These are phyloP conservation scores for Salix exigua DNA, from an alignment of 345 rosid species.

Conservation along the genomic window DNA sequence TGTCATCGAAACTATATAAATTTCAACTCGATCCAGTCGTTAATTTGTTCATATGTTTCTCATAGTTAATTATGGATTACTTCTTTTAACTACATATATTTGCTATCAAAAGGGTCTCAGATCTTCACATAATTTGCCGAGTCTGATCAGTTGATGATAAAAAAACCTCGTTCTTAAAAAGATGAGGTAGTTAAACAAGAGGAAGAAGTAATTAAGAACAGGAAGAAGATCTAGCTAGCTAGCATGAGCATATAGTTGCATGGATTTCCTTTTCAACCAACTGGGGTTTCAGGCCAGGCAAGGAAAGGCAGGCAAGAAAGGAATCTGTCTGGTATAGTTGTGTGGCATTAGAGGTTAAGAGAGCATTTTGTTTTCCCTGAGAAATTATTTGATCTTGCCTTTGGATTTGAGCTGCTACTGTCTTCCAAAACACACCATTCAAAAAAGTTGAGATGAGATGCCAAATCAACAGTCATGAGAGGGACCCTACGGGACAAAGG, in stretches of 20 bases:
- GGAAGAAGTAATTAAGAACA: too few species aligned
- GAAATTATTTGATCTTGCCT: conserved; percentile 5
- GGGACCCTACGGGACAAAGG: conserved; percentile 19
- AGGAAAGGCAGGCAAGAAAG: neutral
- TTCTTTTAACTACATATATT: too few species aligned
- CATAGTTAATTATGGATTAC: too few species aligned
- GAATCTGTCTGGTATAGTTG: neutral
- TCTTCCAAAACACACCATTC: conserved; percentile 22
- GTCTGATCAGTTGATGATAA: too few species aligned
- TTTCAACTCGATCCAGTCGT: too few species aligned
- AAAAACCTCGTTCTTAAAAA: too few species aligned
- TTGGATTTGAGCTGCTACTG: conserved; percentile 21
- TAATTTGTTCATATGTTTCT: too few species aligned
- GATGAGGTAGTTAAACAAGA: too few species aligned
- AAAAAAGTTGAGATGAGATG: conserved; percentile 17
- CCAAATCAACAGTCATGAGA: conserved; percentile 19
- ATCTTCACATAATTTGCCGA: too few species aligned
- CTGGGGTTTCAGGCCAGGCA: neutral
- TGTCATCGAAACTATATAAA: too few species aligned
- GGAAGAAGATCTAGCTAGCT: neutral
- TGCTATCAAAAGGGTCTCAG: too few species aligned
- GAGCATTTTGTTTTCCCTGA: neutral
- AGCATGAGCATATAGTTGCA: neutral
- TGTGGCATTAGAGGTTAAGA: neutral
- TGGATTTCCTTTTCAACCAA: neutral